Percentiles rank a stretch among this genome's conserved stretches.
phyloP scores from a whole-genome alignment of 148 eudicot genomes.

The Gaultheria prostrata region DNA sequence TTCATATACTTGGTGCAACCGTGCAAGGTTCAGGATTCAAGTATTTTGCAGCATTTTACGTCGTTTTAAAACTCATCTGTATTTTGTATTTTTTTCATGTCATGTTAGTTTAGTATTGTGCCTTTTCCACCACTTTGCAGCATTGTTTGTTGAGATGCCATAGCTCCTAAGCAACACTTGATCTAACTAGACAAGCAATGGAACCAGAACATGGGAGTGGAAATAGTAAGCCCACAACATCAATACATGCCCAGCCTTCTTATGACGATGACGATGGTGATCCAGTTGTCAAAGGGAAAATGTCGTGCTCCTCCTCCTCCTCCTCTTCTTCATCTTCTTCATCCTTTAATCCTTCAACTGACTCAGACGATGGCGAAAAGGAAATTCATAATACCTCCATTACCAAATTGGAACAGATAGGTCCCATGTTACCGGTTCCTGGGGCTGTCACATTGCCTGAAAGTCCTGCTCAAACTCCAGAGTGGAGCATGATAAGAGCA shows the following conservation, averaged over 20 bases:
- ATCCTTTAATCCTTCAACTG: slow-evolving; percentile 22
- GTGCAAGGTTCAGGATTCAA: not conserved
- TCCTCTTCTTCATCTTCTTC: slow-evolving; percentile 21
- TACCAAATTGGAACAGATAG: slow-evolving; percentile 8
- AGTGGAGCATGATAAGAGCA: slow-evolving; percentile 31
- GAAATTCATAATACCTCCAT: slow-evolving; percentile 8
- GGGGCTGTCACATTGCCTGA: not conserved
- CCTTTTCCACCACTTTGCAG: slow-evolving; percentile 9
- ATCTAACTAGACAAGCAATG: slow-evolving; percentile 15
- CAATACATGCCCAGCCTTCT: not conserved
- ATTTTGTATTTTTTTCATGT: not conserved
- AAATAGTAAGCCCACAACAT: slow-evolving; percentile 7
- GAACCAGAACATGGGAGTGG: slow-evolving; percentile 11
- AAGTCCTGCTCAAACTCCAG: slow-evolving; percentile 16
- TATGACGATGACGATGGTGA: not conserved
- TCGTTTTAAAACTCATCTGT: not conserved
- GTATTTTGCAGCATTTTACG: not conserved
- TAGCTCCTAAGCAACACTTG: slow-evolving; percentile 8
- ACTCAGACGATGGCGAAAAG: slow-evolving; percentile 9
- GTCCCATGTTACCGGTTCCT: not conserved
- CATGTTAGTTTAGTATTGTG: not conserved
- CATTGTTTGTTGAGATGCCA: slow-evolving; percentile 9
- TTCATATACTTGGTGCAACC: not conserved
- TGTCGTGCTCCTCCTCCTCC: slow-evolving; percentile 17
- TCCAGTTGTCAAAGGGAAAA: slow-evolving; percentile 10